phyloP scores from a whole-genome alignment of 495 filamentous ascomycete genomes.

The Neurospora sp. region DNA sequence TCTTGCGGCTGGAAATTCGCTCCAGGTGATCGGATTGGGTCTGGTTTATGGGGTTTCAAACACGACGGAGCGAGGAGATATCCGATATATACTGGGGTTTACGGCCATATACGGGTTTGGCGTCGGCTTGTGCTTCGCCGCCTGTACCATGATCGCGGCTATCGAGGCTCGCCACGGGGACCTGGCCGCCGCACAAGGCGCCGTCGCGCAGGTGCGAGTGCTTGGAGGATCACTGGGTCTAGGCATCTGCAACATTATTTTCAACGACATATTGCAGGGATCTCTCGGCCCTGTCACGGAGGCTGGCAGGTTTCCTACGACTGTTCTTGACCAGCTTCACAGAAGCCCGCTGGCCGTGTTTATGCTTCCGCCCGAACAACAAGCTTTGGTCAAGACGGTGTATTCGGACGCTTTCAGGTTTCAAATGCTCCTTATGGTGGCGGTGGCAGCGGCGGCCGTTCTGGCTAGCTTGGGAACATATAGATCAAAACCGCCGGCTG shows the following conservation, averaged over 20 bases:
- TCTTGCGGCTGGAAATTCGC: conserved; percentile 34
- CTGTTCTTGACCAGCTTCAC: conserved; percentile 7
- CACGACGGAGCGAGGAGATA: conserved; percentile 19
- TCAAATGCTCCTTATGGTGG: conserved; percentile 18
- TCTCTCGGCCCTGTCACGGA: conserved; percentile 2
- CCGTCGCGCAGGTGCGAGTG: conserved; percentile 45
- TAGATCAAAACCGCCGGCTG: conserved; percentile 5
- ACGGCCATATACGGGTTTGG: conserved; percentile 46
- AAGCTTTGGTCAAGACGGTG: conserved; percentile 4
- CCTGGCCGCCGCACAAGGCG: conserved; percentile 44
- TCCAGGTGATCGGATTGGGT: conserved; percentile 43
- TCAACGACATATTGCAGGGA: conserved; percentile 18
- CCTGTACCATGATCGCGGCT: conserved; percentile 40
- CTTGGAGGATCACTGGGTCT: conserved; percentile 49
- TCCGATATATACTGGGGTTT: conserved; percentile 37
- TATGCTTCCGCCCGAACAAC: background rate
- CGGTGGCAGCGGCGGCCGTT: conserved; percentile 17
- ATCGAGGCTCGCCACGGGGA: conserved; percentile 37
- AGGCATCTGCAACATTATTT: conserved; percentile 33
- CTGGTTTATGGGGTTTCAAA: conserved; percentile 31
- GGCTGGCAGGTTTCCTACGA: conserved; percentile 8
- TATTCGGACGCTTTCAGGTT: conserved; percentile 13
- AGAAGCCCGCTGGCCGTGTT: conserved; percentile 10
- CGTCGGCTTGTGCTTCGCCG: conserved; percentile 39
- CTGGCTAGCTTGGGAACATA: conserved; percentile 18